A percentile compares a stretch with the other conserved stretches of the same genome.
phyloP scores from a whole-genome alignment of 495 filamentous ascomycete species.

The Penicillium salamii region DNA sequence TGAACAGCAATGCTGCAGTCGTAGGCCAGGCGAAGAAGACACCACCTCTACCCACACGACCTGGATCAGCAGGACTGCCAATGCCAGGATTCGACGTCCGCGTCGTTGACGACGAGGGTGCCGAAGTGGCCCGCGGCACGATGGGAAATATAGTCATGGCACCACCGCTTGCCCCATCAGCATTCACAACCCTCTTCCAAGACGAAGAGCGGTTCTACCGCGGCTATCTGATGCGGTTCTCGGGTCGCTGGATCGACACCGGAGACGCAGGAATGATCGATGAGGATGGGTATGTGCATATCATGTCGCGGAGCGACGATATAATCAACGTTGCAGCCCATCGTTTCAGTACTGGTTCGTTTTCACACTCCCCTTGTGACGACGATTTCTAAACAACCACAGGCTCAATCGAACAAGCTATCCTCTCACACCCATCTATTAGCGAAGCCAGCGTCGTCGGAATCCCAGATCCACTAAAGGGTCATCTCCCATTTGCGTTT shows the following conservation, averaged over 20 bases:
- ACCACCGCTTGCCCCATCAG: conserved; percentile 79
- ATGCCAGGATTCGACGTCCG: conserved; percentile 89
- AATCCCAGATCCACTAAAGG: conserved; percentile 82
- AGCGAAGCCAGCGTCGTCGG: conserved; percentile 82
- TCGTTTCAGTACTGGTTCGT: conserved; percentile 78
- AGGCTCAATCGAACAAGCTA: conserved; percentile 86
- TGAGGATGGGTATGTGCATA: conserved; percentile 74
- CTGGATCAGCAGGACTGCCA: conserved; percentile 83
- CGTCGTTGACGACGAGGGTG: conserved; percentile 76
- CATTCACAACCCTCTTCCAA: conserved; percentile 77
- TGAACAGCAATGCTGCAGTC: conserved; percentile 39
- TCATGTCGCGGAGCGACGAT: conserved; percentile 86
- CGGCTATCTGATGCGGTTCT: conserved; percentile 76
- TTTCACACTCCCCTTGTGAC: neutral
- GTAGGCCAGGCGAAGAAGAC: too few relatives aligned
- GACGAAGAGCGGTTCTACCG: conserved; percentile 82
- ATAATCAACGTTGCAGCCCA: conserved; percentile 96
- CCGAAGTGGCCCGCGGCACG: conserved; percentile 59
- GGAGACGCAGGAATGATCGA: conserved; percentile 89
- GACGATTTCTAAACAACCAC: neutral
- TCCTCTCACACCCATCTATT: conserved; percentile 73
- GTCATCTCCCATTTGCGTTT: conserved; percentile 89
- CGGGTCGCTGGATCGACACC: conserved; percentile 80
- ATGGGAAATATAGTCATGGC: conserved; percentile 92
- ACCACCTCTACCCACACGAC: conserved; percentile 58